A percentile compares a stretch with the other conserved stretches of the same genome.
Conservation (phyloP, 2,329 filamentous ascomycete species). For the Biscogniauxia sp. region DNA sequence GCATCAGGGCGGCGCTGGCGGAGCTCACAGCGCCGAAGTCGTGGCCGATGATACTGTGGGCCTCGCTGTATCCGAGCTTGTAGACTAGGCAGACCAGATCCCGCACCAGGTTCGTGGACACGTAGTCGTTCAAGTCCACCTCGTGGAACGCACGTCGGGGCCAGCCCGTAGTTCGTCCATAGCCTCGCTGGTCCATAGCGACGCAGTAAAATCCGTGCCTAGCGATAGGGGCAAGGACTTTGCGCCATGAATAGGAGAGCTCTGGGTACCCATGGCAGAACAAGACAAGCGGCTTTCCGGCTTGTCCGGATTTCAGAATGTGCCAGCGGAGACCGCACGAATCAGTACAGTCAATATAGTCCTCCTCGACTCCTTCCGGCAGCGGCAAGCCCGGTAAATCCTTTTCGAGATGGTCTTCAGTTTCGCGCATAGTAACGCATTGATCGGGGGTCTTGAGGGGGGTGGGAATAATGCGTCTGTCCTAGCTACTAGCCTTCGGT, state of each 20-base stretch:
- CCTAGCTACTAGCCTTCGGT: not conserved
- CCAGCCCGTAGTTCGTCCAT: slow-evolving; percentile 64
- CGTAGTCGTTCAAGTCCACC: slow-evolving; percentile 56
- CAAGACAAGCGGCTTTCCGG: slow-evolving; percentile 52
- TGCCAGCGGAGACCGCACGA: slow-evolving; percentile 61
- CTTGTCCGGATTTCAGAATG: slow-evolving; percentile 51
- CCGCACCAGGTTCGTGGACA: slow-evolving; percentile 56
- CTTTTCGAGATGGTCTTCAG: not conserved
- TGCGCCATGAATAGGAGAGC: slow-evolving; percentile 68
- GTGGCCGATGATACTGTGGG: slow-evolving; percentile 61
- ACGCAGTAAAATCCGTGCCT: slow-evolving; percentile 62
- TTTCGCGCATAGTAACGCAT: not conserved
- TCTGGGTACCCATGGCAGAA: slow-evolving; percentile 68
- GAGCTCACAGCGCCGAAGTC: slow-evolving; percentile 64
- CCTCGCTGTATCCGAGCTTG: slow-evolving; percentile 57
- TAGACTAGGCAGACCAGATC: slow-evolving; percentile 62
- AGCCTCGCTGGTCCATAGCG: slow-evolving; percentile 66
- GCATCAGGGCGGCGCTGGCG: slow-evolving; percentile 56
- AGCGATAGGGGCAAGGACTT: slow-evolving; percentile 58
- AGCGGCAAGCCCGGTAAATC: slow-evolving; percentile 35
- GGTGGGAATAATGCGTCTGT: not conserved
- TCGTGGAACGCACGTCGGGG: slow-evolving; percentile 48
- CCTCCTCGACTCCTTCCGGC: slow-evolving; percentile 52
- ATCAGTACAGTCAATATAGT: slow-evolving; percentile 48
- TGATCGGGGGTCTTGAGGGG: not conserved